Evolutionary conservation across 345 rosid genomes (phyloP).

Genomic region (Anacardium occidentale): DNA sequence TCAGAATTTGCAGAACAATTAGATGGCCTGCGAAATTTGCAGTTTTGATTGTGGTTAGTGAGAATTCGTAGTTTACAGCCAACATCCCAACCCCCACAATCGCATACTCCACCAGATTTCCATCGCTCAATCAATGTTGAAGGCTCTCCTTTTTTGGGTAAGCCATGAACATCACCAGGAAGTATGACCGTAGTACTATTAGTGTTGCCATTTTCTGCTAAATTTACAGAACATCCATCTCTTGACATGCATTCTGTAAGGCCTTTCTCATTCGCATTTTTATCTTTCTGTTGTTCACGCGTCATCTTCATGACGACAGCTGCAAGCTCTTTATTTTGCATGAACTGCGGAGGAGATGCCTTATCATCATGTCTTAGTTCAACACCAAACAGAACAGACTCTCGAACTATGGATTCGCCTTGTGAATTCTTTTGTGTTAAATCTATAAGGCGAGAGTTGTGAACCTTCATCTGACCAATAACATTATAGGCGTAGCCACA

Average conservation of each 20-base stretch:
- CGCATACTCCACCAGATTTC: constrained; percentile 76
- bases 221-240: constrained; percentile 28
- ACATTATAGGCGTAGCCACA: constrained; percentile 49
- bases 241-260: constrained; percentile 21
- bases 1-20: constrained; percentile 26
- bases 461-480: constrained; percentile 62
- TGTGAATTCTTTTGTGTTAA: constrained; percentile 28
- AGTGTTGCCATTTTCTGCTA: constrained; percentile 22
- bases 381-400: constrained; percentile 57
- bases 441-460: constrained; percentile 29
- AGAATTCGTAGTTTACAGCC: constrained; percentile 70
- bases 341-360: constrained; percentile 28
- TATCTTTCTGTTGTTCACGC: constrained; percentile 18
- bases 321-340: constrained; percentile 58
- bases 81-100: constrained; percentile 98
- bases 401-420: constrained; percentile 39
- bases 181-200: constrained; percentile 46
- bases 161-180: constrained; percentile 75
- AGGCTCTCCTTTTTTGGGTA: constrained; percentile 62
- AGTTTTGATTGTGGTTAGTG: constrained; percentile 30
- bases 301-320: constrained; percentile 50
- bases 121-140: constrained; percentile 69
- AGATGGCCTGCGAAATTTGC: constrained; percentile 21
- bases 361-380: constrained; percentile 41
- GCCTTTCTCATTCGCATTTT: constrained; percentile 14